Evolutionary conservation across 208 protist genomes (phyloP).

Genomic region (Leishmania martiniquensis): DNA sequence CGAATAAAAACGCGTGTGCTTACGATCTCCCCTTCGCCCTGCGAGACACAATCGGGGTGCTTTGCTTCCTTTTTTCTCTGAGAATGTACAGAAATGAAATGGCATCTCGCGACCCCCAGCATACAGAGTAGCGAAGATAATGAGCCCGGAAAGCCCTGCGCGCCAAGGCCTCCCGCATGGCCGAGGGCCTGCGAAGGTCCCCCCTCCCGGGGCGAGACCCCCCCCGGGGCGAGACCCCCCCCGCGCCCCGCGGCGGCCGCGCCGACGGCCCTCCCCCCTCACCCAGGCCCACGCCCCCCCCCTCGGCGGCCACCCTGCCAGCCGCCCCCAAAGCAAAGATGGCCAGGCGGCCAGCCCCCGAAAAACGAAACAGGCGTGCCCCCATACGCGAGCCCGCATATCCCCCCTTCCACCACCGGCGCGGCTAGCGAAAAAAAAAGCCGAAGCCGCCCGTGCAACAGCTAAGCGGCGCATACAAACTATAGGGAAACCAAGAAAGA

Average conservation of each 20-base stretch:
- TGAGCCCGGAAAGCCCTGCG: background rate
- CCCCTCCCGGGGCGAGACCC: no score
- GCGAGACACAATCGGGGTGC: background rate
- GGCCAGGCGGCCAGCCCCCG: no score
- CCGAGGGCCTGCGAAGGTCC: no score
- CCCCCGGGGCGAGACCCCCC: background rate
- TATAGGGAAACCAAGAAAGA: no score
- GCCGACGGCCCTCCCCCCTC: no score
- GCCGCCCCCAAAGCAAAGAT: no score
- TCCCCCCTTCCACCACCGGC: no score
- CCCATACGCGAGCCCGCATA: no score
- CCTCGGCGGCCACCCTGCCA: no score
- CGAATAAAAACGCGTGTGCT: background rate
- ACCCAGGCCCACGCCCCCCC: background rate
- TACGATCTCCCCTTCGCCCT: background rate
- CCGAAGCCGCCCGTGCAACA: background rate
- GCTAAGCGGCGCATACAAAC: background rate
- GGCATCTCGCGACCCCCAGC: background rate
- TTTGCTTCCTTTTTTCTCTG: slow-evolving; percentile 20
- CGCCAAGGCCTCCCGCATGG: background rate
- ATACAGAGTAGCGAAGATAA: background rate
- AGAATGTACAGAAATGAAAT: background rate
- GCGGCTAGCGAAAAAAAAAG: background rate
- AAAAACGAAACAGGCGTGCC: no score
- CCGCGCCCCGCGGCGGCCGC: background rate